Evolutionary conservation across 345 rosid species (phyloP), one percentile per base, ranked within the genome.

Genomic region (Citropsis articulata): DNA sequence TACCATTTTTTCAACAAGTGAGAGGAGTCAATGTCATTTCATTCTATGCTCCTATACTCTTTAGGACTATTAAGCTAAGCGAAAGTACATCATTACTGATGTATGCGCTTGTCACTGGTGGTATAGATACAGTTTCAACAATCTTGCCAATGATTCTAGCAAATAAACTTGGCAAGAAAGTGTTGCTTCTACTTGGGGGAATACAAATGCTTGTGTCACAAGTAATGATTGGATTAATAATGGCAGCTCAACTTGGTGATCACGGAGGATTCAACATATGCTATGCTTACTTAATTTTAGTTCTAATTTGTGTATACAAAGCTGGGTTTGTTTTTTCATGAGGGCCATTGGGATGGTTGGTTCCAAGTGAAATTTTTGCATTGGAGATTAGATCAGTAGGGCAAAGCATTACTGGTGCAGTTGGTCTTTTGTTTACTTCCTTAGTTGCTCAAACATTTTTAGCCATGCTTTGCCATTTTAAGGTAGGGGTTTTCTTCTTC

Each of bases 1-100:
- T 91, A 76, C 97, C 98, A 6, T 86, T 90, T 72, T 92, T 90
- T 79, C 94, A 91, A 64, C 91, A 89, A 64, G 90, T 91, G 35
- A 92, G 96, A 0, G 92, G 97, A 1, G 87, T 94, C 78, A 87
- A 94, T 27, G 91, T 91, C 72, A 88, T 91, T 1, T 75, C 80
- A 40, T 92, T 94, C 75, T 89, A 94, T 19, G 92, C 94, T 0
- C 97, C 93, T 3, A 73, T 92, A 33, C 77, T 92, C 14, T 89
- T 89, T 77, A 81, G 90, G 80, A 88, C 93, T 60, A 83, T 92
- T 3, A 93, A 96, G 5, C 84, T 87, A 13, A 87, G 91, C 19
- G 90, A 88, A 57, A 90, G 91, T 21, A 84, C 88, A 31, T 86
- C 94, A 0, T 7, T 61, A 4, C 85, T 90, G 50, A 50, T 90